Percentiles rank a stretch among this genome's conserved stretches.
These are phyloP conservation scores for Anthoceros angustus DNA, from an alignment of 225 moss, liverwort and hornwort genomes.

Conservation along the genomic window DNA sequence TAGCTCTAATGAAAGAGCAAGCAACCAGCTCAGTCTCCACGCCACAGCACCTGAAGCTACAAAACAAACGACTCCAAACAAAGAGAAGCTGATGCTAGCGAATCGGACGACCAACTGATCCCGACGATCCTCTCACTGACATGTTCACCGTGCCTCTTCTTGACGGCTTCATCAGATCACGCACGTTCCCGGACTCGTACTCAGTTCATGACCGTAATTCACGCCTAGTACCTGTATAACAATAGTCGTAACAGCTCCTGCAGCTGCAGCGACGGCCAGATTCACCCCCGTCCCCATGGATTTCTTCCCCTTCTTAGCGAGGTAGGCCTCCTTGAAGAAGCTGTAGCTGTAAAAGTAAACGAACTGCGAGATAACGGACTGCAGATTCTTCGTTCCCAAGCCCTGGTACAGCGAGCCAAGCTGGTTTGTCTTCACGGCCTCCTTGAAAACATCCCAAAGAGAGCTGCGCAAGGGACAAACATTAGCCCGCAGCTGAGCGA, in stretches of 20 bases:
- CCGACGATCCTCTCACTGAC: too few relatives aligned
- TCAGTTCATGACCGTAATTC: neutral
- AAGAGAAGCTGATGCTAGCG: neutral
- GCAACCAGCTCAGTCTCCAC: too few relatives aligned
- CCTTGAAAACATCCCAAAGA: conserved; percentile 64
- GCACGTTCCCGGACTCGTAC: too few relatives aligned
- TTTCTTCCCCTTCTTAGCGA: conserved; percentile 33
- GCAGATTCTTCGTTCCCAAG: conserved; percentile 74
- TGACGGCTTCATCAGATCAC: too few relatives aligned
- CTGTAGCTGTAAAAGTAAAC: conserved; percentile 94
- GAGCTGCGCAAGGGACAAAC: conserved; percentile 27
- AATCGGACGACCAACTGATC: too few relatives aligned
- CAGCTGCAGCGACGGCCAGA: conserved; percentile 72
- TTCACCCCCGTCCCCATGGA: conserved; percentile 83
- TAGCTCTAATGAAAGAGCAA: too few relatives aligned
- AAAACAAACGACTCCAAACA: neutral
- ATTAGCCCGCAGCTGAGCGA: neutral
- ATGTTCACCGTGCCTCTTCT: too few relatives aligned
- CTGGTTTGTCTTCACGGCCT: conserved; percentile 53
- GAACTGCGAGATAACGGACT: conserved; percentile 87
- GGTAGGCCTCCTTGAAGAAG: conserved; percentile 57
- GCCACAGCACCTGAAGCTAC: too few relatives aligned
- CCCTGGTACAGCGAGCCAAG: conserved; percentile 74
- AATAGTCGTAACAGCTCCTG: conserved; percentile 66
- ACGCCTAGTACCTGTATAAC: conserved; percentile 52